Base-by-base conservation (phyloP, 2,329 filamentous ascomycete species). In the Talaromyces rugulosus region DNA sequence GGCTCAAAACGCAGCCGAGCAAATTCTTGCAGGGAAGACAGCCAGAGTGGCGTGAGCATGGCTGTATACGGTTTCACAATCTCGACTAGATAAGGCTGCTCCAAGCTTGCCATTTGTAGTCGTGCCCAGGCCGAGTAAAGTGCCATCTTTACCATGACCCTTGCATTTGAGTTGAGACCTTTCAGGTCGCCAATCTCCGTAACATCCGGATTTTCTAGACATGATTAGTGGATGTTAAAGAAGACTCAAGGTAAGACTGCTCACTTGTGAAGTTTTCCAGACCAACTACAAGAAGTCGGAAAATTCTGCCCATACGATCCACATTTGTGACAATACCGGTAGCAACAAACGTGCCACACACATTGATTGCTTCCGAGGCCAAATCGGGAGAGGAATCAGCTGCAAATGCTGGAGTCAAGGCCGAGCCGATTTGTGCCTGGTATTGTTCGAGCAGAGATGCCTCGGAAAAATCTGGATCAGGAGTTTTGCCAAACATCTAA, bases 71-170 rank as follows among this genome's bases (percentile, higher is more conserved):
- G 93, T 69, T 90, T 91, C 58, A 99, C 82, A 11, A 99, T 93
- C 65, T 95, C 88, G 18, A 91, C 85, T 16, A 99, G 82, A 71
- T 99, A 98, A 58, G 87, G 87, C 68, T 98, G 94, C 71, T 98
- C 94, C 4, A 87, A 87, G 76, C 94, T 98, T 30, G 95, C 92
- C 65, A 99, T 93, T 76, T 99, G 95, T 34, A 99, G 83, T 72
- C 97, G 92, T 4, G 95, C 96, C 95, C 95, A 99, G 0, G 94
- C 95, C 1, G 94, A 95, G 75, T 96, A 96, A 1, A 99, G 89
- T 0, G 95, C 89, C 86, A 98, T 95, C 76, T 96, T 96, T 60
- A 99, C 92, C 95, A 99, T 99, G 56, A 97, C 92, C 71, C 96
- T 91, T 0, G 95, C 94, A 73, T 99, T 99, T 1, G 94, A 92